Conservation (phyloP, 2,329 filamentous ascomycete genomes). For the Endothia cerciana region DNA sequence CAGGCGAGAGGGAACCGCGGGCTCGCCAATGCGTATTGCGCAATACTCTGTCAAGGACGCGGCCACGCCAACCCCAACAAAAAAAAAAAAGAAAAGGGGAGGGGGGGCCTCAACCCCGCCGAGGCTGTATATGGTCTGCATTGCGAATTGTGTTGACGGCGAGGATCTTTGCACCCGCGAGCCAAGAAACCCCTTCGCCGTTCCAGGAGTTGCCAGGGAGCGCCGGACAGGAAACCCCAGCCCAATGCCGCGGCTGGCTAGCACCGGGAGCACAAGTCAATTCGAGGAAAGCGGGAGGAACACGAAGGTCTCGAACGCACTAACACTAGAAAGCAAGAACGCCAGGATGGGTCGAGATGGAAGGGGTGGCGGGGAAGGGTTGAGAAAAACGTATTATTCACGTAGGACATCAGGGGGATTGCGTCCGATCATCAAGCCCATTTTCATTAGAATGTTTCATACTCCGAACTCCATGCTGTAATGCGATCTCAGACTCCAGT, state of each 20-base stretch:
- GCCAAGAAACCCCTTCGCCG: not conserved
- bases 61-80: too few species aligned
- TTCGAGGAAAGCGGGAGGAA: too few species aligned
- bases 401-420: not conserved
- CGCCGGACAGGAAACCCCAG: not conserved
- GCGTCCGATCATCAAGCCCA: not conserved
- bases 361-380: not conserved
- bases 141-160: not conserved
- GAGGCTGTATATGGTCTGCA: not conserved
- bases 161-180: not conserved
- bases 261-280: not conserved
- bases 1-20: too few species aligned
- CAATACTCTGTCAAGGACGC: too few species aligned
- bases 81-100: too few species aligned
- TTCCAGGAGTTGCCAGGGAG: not conserved
- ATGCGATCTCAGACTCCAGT: not conserved
- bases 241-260: not conserved
- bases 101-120: too few species aligned
- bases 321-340: not conserved
- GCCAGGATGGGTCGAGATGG: slow-evolving; percentile 2
- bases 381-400: not conserved
- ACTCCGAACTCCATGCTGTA: not conserved
- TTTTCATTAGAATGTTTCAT: not conserved
- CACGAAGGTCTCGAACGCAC: not conserved
- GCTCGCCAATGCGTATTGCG: too few species aligned